A percentile compares a stretch with the other conserved stretches of the same genome.
Evolutionary conservation across 768 basidiomycete species (phyloP).

Genomic region (Leccinum subgranulosum): DNA sequence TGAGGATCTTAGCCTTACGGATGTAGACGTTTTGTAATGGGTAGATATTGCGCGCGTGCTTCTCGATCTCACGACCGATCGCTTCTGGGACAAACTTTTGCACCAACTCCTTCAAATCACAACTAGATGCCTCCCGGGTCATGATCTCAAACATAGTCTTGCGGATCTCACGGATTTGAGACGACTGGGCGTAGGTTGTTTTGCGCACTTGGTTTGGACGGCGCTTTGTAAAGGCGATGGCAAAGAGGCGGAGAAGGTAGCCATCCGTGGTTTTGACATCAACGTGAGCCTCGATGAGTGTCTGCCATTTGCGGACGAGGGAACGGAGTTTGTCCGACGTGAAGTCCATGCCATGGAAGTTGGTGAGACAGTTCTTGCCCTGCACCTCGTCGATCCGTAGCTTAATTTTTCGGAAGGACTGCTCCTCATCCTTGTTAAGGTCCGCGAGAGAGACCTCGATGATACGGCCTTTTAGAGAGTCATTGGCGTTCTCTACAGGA

Average conservation of each 20-base stretch:
- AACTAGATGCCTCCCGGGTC: conserved; percentile 91
- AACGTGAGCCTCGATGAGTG: conserved; percentile 97
- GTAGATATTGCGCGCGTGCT: conserved; percentile 94
- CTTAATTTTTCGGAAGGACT: conserved; percentile 99
- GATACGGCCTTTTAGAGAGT: conserved; percentile 96
- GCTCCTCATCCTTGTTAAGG: conserved; percentile 99
- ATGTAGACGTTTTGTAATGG: conserved; percentile 99
- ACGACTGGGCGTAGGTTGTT: conserved; percentile 96
- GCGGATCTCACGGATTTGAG: conserved; percentile 95
- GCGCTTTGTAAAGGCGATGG: conserved; percentile 98
- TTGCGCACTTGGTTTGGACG: conserved; percentile 96
- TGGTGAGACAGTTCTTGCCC: conserved; percentile 99
- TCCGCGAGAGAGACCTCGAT: conserved; percentile 95
- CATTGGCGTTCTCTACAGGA: conserved; percentile 89
- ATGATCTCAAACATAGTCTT: conserved; percentile 99
- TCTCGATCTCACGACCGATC: conserved; percentile 99
- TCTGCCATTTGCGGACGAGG: conserved; percentile 99
- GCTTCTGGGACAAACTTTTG: conserved; percentile 99
- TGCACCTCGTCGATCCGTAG: conserved; percentile 94
- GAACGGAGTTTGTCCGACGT: conserved; percentile 99
- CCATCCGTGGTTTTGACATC: conserved; percentile 99
- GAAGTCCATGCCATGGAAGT: conserved; percentile 99
- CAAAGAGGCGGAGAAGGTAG: conserved; percentile 97
- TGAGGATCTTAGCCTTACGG: conserved; percentile 99
- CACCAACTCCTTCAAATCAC: conserved; percentile 96